Percentiles rank a stretch among this genome's conserved stretches.
phyloP scores from a whole-genome alignment of 441 rosid genomes.

The Populus hybrid region DNA sequence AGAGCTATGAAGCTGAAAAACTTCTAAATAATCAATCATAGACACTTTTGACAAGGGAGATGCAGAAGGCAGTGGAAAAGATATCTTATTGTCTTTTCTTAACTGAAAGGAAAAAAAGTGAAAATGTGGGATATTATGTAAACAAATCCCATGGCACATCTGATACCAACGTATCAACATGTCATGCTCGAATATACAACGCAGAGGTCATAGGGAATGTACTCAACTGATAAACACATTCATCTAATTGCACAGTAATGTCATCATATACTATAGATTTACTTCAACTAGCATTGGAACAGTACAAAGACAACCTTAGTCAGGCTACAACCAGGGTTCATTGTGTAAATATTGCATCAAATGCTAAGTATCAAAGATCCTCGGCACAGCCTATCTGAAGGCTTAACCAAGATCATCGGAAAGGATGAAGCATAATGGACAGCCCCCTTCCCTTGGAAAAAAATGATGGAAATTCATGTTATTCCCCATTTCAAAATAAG shows the following conservation, averaged over 20 bases:
- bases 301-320: constrained; percentile 1
- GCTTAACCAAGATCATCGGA: neutral
- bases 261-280: neutral
- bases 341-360: neutral
- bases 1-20: too few relatives aligned
- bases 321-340: neutral
- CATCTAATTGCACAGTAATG: neutral
- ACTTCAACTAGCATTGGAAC: neutral
- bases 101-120: too few relatives aligned
- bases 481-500: neutral
- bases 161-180: neutral
- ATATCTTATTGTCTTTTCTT: too few relatives aligned
- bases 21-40: too few relatives aligned
- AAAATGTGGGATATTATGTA: too few relatives aligned
- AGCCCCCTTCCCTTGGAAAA: neutral
- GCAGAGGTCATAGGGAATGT: neutral
- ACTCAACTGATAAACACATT: neutral
- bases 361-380: neutral
- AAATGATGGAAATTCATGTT: neutral
- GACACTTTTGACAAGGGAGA: too few relatives aligned
- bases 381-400: neutral
- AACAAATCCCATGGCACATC: too few relatives aligned
- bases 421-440: neutral
- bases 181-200: neutral
- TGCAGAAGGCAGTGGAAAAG: too few relatives aligned